Evolutionary conservation across 2,329 filamentous ascomycete genomes (phyloP).

Genomic region (Teratosphaeria gauchensis): DNA sequence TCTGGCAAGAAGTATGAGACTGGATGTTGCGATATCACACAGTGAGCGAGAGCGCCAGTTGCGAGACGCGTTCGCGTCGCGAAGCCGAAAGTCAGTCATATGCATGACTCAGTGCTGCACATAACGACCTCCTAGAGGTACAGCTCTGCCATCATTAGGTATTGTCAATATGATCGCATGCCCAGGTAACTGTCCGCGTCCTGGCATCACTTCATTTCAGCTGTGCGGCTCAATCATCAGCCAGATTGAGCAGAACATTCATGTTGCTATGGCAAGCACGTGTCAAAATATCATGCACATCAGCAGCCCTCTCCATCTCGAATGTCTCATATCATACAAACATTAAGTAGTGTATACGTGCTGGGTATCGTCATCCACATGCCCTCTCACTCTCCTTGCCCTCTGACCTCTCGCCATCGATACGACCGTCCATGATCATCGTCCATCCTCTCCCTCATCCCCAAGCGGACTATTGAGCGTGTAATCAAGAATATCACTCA

Average conservation of each 20-base stretch:
- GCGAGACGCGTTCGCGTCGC: not conserved
- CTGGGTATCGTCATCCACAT: not conserved
- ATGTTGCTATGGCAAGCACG: not conserved
- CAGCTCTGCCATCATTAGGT: no score
- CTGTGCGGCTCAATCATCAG: not conserved
- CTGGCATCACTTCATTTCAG: not conserved
- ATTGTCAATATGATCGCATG: no score
- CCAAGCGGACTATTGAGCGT: slow-evolving; percentile 48
- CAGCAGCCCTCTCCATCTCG: not conserved
- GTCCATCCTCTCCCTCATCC: slow-evolving; percentile 8
- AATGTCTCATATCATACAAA: not conserved
- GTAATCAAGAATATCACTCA: slow-evolving; percentile 95
- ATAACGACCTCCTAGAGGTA: no score
- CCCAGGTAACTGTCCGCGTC: no score
- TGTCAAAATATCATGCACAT: not conserved
- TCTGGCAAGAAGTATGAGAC: no score
- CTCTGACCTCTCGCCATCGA: not conserved
- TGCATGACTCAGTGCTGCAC: not conserved
- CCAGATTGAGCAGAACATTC: not conserved
- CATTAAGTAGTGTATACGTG: not conserved
- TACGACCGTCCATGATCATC: not conserved
- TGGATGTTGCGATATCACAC: not conserved
- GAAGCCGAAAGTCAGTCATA: not conserved
- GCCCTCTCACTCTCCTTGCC: not conserved
- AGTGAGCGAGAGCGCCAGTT: no score